Base-by-base conservation (phyloP, 1,284 basidiomycete species). In the Malassezia slooffiae region DNA sequence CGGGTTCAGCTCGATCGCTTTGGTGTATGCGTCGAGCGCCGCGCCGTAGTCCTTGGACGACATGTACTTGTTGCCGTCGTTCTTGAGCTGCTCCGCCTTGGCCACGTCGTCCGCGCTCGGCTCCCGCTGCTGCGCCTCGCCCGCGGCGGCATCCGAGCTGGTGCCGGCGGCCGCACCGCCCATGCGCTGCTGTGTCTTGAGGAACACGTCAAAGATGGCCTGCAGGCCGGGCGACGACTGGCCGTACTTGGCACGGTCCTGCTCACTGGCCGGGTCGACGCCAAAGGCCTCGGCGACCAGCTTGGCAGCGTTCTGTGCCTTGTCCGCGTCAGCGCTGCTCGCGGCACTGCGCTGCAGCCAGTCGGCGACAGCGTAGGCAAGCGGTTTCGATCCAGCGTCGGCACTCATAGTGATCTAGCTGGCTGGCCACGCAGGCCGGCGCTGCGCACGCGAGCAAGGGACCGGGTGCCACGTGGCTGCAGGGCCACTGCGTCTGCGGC, bases 51-150 rank as follows among this genome's bases (percentile, higher is more conserved):
- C 80, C 72, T 91, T 95, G 43, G 86, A 85, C 26, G 83, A 76
- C 74, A 96, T 95, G 29, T 86, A 86, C 71, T 90, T 90, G 78
- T 96, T 96, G 67, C 90, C 90, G 70, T 82, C 79, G 62, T 88
- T 84, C 76, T 96, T 66, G 89, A 76, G 42, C 67, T 73, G 30
- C 76, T 75, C 39, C 28, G 63, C 60, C 43, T 75, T 86, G 29
- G 77, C 79, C 3, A 81, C 79, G 76, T 81, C 42, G 78, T 79
- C 71, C 74, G 77, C 61, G 73, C 85, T 69, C 15, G 48, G 22
- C 5, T 51, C 33, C 21, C 50, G 24, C 13, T 50, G 27, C 11
- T 52, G 23, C 12, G 36, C 34, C 3, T 58, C 22, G 2, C 48
- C 32, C 5, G 39, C 1, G 1, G 47, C 42, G 4, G 41, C 22